Conservation (phyloP, 2,329 filamentous ascomycete genomes). For the Orbilia oligospora region DNA sequence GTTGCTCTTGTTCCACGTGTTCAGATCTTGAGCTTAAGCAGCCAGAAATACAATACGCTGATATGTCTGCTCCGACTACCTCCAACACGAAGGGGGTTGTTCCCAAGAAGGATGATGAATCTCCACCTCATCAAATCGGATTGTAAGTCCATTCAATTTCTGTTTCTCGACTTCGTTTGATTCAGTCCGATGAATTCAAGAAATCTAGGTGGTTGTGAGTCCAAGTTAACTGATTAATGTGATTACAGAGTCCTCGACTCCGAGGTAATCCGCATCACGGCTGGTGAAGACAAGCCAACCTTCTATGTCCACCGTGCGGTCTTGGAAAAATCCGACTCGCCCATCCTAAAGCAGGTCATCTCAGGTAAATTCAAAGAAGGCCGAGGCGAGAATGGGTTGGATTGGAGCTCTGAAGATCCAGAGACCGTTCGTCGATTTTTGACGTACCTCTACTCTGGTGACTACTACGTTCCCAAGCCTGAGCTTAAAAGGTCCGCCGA, state of each 20-base stretch:
- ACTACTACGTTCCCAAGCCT: constrained; percentile 44
- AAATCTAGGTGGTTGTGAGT: background rate
- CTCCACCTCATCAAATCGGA: constrained; percentile 1
- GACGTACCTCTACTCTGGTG: constrained; percentile 32
- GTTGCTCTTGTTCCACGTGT: no score
- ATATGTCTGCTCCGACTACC: background rate
- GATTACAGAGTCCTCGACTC: constrained; percentile 22
- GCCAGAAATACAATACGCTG: background rate
- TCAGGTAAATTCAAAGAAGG: constrained; percentile 48
- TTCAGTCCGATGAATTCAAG: background rate
- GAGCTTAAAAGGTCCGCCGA: background rate
- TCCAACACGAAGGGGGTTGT: background rate
- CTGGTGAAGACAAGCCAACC: constrained; percentile 16
- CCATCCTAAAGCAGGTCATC: constrained; percentile 28
- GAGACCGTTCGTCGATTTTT: constrained; percentile 38
- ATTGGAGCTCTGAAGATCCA: constrained; percentile 31
- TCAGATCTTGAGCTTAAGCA: no score
- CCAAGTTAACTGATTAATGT: background rate
- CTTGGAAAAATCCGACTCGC: constrained; percentile 17
- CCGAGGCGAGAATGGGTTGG: constrained; percentile 40
- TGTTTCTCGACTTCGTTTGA: background rate
- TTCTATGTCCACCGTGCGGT: constrained; percentile 17
- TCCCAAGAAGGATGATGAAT: background rate
- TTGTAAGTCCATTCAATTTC: constrained; percentile 8
- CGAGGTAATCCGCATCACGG: constrained; percentile 25